Percentiles rank a stretch among this genome's conserved stretches.
Conservation (phyloP, 75 land plant genomes). For the Sequoia sempervirens region DNA sequence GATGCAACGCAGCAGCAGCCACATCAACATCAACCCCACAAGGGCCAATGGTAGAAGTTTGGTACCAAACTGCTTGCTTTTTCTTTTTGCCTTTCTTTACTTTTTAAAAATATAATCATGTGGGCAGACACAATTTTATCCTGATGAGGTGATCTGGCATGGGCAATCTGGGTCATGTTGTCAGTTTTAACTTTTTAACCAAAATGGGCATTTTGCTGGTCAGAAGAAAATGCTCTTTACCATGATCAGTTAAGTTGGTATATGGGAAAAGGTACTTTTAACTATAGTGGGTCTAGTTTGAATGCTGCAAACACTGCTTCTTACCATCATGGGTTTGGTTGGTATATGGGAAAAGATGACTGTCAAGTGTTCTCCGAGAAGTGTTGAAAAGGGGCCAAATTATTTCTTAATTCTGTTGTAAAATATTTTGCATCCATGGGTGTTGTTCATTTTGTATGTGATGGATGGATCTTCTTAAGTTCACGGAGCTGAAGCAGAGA, state of each 20-base stretch:
- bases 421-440: not conserved
- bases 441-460: slow-evolving; percentile 2
- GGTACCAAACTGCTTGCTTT: not conserved
- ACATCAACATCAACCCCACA: slow-evolving; percentile 4
- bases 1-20: not conserved
- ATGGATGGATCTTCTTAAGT: not conserved
- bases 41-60: not conserved
- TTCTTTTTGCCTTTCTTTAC: not conserved
- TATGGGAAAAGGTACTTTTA: not conserved
- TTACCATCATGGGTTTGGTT: not conserved
- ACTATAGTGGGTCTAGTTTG: not conserved
- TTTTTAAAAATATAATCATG: not conserved
- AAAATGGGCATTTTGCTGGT: not conserved
- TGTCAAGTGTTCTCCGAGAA: too few species aligned
- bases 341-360: not conserved
- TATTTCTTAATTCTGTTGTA: not conserved
- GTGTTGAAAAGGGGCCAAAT: too few species aligned
- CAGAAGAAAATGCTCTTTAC: not conserved
- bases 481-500: not conserved
- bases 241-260: not conserved
- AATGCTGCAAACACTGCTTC: not conserved
- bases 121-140: not conserved
- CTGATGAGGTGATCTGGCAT: not conserved
- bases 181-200: not conserved
- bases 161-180: not conserved